phyloP scores from a whole-genome alignment of 2,329 filamentous ascomycete species.

The Botryotinia convoluta region DNA sequence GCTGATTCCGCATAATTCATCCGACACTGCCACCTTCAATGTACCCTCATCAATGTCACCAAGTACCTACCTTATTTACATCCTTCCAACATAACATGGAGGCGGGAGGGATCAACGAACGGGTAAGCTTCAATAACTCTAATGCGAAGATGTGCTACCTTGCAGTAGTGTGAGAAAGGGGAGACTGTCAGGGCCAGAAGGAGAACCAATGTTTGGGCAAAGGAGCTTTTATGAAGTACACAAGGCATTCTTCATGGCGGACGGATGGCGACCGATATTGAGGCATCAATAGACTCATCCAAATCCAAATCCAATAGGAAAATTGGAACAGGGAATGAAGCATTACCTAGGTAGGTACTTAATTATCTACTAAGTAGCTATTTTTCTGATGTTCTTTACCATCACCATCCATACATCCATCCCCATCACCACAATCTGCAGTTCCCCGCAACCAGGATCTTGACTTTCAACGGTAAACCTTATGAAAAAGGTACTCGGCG shows the following conservation, averaged over 20 bases:
- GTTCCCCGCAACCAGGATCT: background rate
- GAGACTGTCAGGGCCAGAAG: background rate
- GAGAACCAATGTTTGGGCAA: background rate
- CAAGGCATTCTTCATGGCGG: constrained; percentile 20
- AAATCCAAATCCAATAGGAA: background rate
- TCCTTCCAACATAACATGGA: background rate
- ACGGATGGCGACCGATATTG: background rate
- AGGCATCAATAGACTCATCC: background rate
- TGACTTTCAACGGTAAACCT: background rate
- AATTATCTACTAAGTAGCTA: background rate
- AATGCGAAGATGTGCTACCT: background rate
- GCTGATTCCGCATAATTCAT: background rate
- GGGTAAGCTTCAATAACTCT: background rate
- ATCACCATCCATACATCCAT: no score
- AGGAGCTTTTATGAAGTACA: background rate
- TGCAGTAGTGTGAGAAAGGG: constrained; percentile 6
- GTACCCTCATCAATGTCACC: background rate
- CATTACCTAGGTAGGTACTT: background rate
- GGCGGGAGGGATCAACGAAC: background rate
- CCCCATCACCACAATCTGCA: background rate
- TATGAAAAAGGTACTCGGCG: background rate
- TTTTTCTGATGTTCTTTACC: background rate
- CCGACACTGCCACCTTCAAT: constrained; percentile 17
- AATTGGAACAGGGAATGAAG: background rate
- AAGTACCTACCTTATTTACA: background rate